Conservation (phyloP, 192 early-diverging fungal genomes). For the Fimicolochytrium jonesii region DNA sequence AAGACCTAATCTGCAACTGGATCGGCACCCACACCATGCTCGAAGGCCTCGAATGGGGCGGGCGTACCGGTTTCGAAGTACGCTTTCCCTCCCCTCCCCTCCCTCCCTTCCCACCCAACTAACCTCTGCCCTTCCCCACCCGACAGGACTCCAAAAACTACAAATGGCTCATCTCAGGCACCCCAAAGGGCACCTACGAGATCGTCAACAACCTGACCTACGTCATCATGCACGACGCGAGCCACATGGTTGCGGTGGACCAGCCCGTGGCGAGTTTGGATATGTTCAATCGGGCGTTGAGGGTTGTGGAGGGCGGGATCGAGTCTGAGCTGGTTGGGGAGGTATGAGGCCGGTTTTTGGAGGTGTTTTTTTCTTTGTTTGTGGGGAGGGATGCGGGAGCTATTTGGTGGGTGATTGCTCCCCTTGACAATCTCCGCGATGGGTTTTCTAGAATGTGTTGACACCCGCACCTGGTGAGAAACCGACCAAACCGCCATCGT, state of each 20-base stretch:
- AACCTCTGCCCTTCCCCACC: too few species aligned
- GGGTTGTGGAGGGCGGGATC: too few species aligned
- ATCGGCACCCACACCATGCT: constrained; percentile 67
- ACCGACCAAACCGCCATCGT: too few species aligned
- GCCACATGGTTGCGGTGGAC: constrained; percentile 72
- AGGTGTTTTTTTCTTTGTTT: neutral
- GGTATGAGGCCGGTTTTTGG: neutral
- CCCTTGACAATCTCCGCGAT: too few species aligned
- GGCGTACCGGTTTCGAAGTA: constrained; percentile 56
- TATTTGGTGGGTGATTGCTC: too few species aligned
- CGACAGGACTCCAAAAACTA: constrained; percentile 28
- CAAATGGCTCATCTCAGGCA: constrained; percentile 56
- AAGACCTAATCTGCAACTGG: constrained; percentile 79
- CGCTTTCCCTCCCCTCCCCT: neutral
- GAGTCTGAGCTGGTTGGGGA: neutral
- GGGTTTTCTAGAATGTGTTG: too few species aligned
- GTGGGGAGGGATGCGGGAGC: neutral
- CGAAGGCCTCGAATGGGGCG: constrained; percentile 63
- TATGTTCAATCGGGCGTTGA: constrained; percentile 53
- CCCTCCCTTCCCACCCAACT: neutral
- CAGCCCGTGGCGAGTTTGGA: constrained; percentile 56
- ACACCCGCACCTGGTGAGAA: too few species aligned
- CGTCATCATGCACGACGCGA: constrained; percentile 53
- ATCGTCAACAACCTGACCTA: constrained; percentile 60
- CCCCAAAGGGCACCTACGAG: constrained; percentile 41